These are phyloP conservation scores for Lentinus polychrous DNA, from an alignment of 1,284 basidiomycete genomes.

Conservation along the genomic window DNA sequence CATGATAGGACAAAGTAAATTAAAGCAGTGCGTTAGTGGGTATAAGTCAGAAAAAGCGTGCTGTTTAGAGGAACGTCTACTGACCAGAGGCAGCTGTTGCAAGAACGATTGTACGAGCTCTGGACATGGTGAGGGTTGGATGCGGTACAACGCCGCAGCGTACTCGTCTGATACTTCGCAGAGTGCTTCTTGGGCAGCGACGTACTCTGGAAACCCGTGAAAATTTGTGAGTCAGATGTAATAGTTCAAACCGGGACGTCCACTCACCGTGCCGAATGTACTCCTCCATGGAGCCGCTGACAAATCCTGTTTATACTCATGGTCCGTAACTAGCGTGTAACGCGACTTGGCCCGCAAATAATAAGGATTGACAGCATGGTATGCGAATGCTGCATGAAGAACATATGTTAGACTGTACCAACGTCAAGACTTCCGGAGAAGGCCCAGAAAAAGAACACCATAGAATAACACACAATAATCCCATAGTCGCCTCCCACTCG, in stretches of 20 bases:
- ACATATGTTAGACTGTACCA: too few species aligned
- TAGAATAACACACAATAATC: neutral
- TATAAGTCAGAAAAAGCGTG: neutral
- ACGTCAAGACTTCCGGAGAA: neutral
- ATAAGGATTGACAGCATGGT: neutral
- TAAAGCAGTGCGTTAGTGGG: neutral
- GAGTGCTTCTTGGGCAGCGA: neutral
- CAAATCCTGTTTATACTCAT: slow-evolving; percentile 6
- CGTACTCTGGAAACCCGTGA: neutral
- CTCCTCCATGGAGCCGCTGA: neutral
- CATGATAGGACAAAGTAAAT: neutral
- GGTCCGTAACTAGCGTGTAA: slow-evolving; percentile 3
- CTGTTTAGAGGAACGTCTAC: too few species aligned
- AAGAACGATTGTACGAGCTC: neutral
- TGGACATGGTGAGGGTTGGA: neutral
- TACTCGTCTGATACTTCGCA: neutral
- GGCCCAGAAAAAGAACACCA: neutral
- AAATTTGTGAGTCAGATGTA: neutral
- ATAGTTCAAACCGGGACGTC: neutral
- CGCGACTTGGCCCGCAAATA: slow-evolving; percentile 5
- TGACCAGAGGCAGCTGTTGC: slow-evolving; percentile 1
- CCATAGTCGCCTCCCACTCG: neutral
- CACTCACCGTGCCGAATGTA: slow-evolving; percentile 7
- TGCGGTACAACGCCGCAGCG: neutral
- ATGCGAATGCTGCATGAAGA: neutral